These are phyloP conservation scores for Rhodofomes roseus DNA, from an alignment of 1,284 basidiomycete genomes.

Conservation along the genomic window DNA sequence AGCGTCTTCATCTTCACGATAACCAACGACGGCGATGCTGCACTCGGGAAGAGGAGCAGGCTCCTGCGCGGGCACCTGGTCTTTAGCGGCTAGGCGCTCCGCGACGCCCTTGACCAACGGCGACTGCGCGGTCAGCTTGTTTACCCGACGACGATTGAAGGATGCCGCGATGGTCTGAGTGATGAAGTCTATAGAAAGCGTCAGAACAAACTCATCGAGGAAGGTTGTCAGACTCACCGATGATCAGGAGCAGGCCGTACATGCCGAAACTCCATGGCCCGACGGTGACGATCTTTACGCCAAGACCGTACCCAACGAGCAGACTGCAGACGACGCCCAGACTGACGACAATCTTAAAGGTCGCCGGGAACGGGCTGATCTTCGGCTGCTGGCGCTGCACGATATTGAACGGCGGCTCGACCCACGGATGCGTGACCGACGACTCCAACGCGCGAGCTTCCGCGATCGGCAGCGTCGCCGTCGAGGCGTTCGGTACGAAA, in stretches of 20 bases:
- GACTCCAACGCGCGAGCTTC: slow-evolving; percentile 9
- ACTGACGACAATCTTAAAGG: slow-evolving; percentile 9
- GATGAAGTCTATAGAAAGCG: slow-evolving; percentile 10
- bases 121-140: slow-evolving; percentile 7
- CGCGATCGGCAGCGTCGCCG: slow-evolving; percentile 5
- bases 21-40: slow-evolving; percentile 18
- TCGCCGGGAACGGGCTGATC: slow-evolving; percentile 5
- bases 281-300: slow-evolving; percentile 8
- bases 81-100: slow-evolving; percentile 8
- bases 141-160: slow-evolving; percentile 12
- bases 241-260: slow-evolving; percentile 10
- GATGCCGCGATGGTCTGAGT: slow-evolving; percentile 15
- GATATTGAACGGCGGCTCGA: slow-evolving; percentile 13
- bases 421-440: slow-evolving; percentile 10
- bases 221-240: slow-evolving; percentile 4
- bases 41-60: slow-evolving; percentile 10
- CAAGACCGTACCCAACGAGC: slow-evolving; percentile 11
- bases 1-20: slow-evolving; percentile 15
- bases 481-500: slow-evolving; percentile 9
- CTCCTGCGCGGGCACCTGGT: slow-evolving; percentile 1
- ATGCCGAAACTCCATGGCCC: slow-evolving; percentile 13
- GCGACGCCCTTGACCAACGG: slow-evolving; percentile 11
- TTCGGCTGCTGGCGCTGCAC: slow-evolving; percentile 7
- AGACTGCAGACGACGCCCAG: slow-evolving; percentile 8
- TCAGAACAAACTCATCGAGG: neutral